Conservation (phyloP, 306 rosid genomes). For the Fagus crenata region DNA sequence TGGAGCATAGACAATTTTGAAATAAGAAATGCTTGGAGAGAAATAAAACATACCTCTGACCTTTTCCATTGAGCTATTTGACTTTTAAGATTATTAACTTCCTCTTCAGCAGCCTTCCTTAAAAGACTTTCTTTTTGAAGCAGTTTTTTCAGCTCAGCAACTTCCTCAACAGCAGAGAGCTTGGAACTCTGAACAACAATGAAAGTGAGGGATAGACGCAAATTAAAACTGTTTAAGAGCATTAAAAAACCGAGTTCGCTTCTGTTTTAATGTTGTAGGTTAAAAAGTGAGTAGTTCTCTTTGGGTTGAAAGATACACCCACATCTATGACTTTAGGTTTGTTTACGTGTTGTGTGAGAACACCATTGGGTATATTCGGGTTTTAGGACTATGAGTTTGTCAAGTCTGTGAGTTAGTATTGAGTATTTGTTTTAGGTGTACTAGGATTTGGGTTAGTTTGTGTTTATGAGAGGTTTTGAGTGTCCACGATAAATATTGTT, state of each 20-base stretch:
- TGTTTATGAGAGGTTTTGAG: too few relatives aligned
- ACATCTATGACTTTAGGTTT: not conserved
- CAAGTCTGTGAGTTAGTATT: too few relatives aligned
- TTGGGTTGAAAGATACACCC: not conserved
- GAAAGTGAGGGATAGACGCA: not conserved
- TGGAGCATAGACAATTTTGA: slow-evolving; percentile 19
- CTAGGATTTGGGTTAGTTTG: too few relatives aligned
- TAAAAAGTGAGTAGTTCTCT: not conserved
- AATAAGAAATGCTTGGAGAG: slow-evolving; percentile 26
- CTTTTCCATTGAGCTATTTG: slow-evolving; percentile 70
- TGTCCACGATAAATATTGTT: too few relatives aligned
- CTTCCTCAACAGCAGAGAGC: slow-evolving; percentile 52
- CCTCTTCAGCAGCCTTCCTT: slow-evolving; percentile 88
- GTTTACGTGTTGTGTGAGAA: too few relatives aligned
- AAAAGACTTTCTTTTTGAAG: slow-evolving; percentile 64
- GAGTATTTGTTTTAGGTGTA: too few relatives aligned
- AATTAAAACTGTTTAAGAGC: not conserved
- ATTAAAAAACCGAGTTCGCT: not conserved
- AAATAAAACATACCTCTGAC: slow-evolving; percentile 68
- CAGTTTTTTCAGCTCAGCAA: slow-evolving; percentile 65
- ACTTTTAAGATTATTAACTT: slow-evolving; percentile 58
- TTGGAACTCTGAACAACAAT: slow-evolving; percentile 31
- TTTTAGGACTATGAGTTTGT: not conserved
- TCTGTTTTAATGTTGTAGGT: not conserved
- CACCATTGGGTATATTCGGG: too few relatives aligned